Base-by-base conservation (phyloP, 2,329 filamentous ascomycete genomes). In the Colletotrichum musicola region DNA sequence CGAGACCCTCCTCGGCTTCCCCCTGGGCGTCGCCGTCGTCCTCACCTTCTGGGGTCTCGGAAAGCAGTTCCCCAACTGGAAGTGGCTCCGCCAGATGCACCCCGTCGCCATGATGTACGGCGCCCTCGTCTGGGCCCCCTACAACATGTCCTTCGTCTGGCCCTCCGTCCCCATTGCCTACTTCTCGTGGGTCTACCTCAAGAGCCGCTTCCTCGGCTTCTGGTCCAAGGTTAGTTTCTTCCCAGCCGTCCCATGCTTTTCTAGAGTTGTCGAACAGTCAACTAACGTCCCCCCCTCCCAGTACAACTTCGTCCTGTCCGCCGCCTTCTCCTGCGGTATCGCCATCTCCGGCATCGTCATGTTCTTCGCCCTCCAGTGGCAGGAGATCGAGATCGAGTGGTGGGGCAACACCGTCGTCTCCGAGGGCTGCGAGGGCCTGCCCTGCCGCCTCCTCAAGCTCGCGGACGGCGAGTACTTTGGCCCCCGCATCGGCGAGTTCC, bases 131-230 rank as follows among this genome's bases (percentile, higher is more conserved):
- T 83, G 81, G 78, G 78, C 81, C 0, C 83, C 81, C 0, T 86
- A 84, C 73, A 87, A 84, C 74, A 77, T 88, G 75, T 79, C 78
- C 13, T 87, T 86, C 72, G 74, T 81, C 44, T 83, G 80, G 79
- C 83, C 82, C 3, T 79, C 81, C 35, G 80, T 87, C 2, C 83
- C 82, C 3, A 77, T 86, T 14, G 84, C 81, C 4, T 84, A 78
- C 75, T 69, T 83, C 40, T 84, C 82, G 4, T 86, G 84, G 82
- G 75, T 85, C 27, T 86, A 81, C 72, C 73, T 85, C 68, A 83
- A 81, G 72, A 74, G 74, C 22, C 78, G 83, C 12, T 83, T 81
- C 72, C 78, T 84, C 27, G 80, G 75, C 3, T 81, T 86, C 71
- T 87, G 85, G 84, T 80, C 82, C 64, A 85, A 85, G 78, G 81